These are phyloP conservation scores for Russula abietina DNA, from an alignment of 768 basidiomycete genomes.

Conservation along the genomic window DNA sequence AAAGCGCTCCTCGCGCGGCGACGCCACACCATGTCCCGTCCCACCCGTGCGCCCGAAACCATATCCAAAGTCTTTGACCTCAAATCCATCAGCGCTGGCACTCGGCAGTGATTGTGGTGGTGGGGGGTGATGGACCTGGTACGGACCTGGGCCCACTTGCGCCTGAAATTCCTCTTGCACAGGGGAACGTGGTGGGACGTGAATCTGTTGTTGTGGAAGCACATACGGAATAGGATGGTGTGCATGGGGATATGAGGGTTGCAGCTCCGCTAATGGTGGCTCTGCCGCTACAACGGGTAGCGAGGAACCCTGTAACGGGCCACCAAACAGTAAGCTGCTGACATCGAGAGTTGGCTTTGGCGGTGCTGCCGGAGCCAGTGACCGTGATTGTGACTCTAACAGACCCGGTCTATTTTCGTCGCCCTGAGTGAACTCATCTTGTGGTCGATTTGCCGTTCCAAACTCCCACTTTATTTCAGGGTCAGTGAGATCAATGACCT, in stretches of 20 bases:
- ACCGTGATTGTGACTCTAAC: background rate
- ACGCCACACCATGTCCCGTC: slow-evolving; percentile 31
- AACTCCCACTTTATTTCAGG: slow-evolving; percentile 48
- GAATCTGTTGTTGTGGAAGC: slow-evolving; percentile 13
- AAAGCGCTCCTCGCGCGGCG: slow-evolving; percentile 31
- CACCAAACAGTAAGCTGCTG: slow-evolving; percentile 21
- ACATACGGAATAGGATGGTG: slow-evolving; percentile 15
- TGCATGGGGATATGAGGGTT: slow-evolving; percentile 10
- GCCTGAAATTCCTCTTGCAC: slow-evolving; percentile 16
- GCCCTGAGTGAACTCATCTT: slow-evolving; percentile 11
- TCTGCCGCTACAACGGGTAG: slow-evolving; percentile 4
- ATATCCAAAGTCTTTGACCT: slow-evolving; percentile 57
- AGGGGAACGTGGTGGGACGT: slow-evolving; percentile 5
- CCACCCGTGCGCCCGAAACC: slow-evolving; percentile 51
- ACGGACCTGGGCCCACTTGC: slow-evolving; percentile 20
- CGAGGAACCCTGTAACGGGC: slow-evolving; percentile 6
- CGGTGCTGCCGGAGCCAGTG: background rate
- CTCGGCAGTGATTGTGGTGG: slow-evolving; percentile 15
- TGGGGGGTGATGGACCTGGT: slow-evolving; percentile 16
- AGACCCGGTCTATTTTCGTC: slow-evolving; percentile 4
- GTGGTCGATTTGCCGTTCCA: slow-evolving; percentile 38
- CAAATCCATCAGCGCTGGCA: slow-evolving; percentile 38
- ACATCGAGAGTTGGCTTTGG: slow-evolving; percentile 11
- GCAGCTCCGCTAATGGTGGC: slow-evolving; percentile 14
- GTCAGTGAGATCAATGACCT: slow-evolving; percentile 34